phyloP scores from a whole-genome alignment of 2,329 filamentous ascomycete species.

The Fusarium concolor region DNA sequence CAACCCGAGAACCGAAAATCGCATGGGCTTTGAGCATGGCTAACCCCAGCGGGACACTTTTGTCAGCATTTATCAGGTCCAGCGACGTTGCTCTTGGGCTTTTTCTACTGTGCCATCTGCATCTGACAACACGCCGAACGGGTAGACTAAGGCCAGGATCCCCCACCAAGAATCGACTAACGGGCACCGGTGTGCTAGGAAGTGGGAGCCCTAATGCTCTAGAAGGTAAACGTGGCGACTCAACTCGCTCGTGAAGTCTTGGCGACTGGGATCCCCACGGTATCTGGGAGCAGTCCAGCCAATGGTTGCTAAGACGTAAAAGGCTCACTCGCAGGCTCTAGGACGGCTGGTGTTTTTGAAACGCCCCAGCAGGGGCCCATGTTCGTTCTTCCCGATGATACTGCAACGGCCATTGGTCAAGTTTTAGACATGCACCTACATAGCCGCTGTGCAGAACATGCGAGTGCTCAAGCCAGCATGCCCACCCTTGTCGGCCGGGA shows the following conservation, averaged over 20 bases:
- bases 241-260: conserved; percentile 35
- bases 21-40: background rate
- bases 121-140: conserved; percentile 48
- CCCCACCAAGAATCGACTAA: conserved; percentile 38
- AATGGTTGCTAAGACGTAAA: conserved; percentile 37
- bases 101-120: conserved; percentile 32
- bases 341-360: conserved; percentile 46
- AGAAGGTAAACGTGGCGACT: conserved; percentile 44
- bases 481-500: conserved; percentile 41
- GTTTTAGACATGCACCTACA: conserved; percentile 52
- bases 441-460: conserved; percentile 58
- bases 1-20: conserved; percentile 35
- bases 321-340: conserved; percentile 29
- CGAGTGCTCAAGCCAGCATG: conserved; percentile 54
- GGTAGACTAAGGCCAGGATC: conserved; percentile 52
- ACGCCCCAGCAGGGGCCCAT: conserved; percentile 47
- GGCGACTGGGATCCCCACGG: conserved; percentile 40
- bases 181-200: conserved; percentile 44
- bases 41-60: conserved; percentile 33
- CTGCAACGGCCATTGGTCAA: conserved; percentile 49
- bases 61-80: conserved; percentile 31
- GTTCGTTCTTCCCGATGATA: conserved; percentile 41
- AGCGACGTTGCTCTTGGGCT: conserved; percentile 28
- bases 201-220: conserved; percentile 35
- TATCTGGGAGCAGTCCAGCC: conserved; percentile 25